Evolutionary conservation across 208 protist species (phyloP).

Genomic region (Trypanosomatidae sp.): DNA sequence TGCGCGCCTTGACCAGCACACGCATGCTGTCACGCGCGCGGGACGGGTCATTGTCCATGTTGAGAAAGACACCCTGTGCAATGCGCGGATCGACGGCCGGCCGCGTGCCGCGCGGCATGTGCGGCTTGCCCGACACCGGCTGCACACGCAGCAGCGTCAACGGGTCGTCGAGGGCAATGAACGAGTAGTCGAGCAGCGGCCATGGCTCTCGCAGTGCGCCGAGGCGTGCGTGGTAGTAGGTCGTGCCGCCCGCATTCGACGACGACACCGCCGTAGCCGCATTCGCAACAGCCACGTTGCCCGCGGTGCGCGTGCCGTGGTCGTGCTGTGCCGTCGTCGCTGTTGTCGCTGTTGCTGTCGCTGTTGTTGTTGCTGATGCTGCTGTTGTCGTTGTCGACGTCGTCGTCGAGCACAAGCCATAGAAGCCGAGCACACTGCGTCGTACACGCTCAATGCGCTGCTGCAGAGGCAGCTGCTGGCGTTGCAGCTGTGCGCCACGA

Average conservation of each 20-base stretch:
- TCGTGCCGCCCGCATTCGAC: too few species aligned
- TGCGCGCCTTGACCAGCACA: slow-evolving; percentile 73
- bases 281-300: slow-evolving; percentile 14
- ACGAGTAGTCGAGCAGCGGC: slow-evolving; percentile 43
- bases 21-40: slow-evolving; percentile 10
- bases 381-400: not conserved
- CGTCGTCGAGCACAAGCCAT: not conserved
- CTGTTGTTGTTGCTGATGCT: not conserved
- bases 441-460: too few species aligned
- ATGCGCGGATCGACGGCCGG: slow-evolving; percentile 28
- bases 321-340: slow-evolving; percentile 8
- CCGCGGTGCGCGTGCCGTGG: slow-evolving; percentile 16
- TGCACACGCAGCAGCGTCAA: slow-evolving; percentile 18
- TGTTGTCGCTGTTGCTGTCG: slow-evolving; percentile 7
- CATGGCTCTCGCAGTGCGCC: slow-evolving; percentile 14
- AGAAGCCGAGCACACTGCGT: too few species aligned
- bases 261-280: too few species aligned
- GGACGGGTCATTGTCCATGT: slow-evolving; percentile 47
- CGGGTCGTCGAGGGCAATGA: slow-evolving; percentile 15
- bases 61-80: slow-evolving; percentile 58
- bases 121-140: slow-evolving; percentile 29
- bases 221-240: slow-evolving; percentile 13
- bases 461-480: not conserved
- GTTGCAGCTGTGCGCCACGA: slow-evolving; percentile 2
- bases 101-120: slow-evolving; percentile 12